These are phyloP conservation scores for Penstemon eatonii DNA, from an alignment of 257 asterid genomes.

Conservation along the genomic window DNA sequence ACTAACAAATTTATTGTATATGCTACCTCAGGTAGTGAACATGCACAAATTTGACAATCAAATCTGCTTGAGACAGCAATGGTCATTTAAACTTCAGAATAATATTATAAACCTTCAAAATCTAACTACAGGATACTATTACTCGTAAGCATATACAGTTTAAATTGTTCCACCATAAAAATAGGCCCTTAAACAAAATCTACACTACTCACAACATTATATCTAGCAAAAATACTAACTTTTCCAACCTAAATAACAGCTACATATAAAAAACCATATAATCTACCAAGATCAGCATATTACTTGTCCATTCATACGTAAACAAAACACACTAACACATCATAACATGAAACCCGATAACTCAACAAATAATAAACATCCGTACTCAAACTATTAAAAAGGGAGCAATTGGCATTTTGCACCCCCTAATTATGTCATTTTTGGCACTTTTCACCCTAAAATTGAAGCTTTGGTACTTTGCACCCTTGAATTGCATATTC, in stretches of 20 bases:
- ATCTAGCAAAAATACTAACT: no score
- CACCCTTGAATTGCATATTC: no score
- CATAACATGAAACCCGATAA: not conserved
- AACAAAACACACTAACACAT: not conserved
- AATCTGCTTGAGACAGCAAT: not conserved
- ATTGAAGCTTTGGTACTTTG: no score
- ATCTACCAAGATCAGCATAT: conserved; percentile 13
- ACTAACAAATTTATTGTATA: not conserved
- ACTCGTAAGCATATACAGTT: not conserved
- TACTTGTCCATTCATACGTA: not conserved
- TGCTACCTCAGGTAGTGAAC: conserved; percentile 20
- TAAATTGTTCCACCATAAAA: no score
- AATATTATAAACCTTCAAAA: conserved; percentile 8
- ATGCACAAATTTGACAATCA: not conserved
- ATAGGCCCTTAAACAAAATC: not conserved
- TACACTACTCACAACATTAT: not conserved
- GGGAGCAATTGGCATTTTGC: conserved; percentile 5
- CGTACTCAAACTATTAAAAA: not conserved
- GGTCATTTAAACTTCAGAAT: not conserved
- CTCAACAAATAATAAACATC: not conserved
- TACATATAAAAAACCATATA: no score
- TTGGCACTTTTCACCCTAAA: no score
- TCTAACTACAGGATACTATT: no score
- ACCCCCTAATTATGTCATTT: not conserved
- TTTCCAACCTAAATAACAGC: no score